These are phyloP conservation scores for Coemansia sp. DNA, from an alignment of 192 early-diverging fungal genomes.

Conservation along the genomic window DNA sequence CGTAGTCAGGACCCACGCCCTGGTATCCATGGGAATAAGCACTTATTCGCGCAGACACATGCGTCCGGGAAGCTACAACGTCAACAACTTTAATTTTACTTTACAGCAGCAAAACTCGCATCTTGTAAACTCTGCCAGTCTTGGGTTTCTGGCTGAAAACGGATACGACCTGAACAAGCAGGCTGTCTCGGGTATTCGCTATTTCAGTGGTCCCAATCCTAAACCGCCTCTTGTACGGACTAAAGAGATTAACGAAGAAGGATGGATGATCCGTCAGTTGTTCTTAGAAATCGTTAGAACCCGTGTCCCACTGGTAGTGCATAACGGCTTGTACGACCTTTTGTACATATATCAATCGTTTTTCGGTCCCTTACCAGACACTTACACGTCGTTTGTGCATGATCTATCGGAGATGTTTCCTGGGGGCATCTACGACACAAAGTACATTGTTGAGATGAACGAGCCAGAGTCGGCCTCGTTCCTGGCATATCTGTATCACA, in stretches of 20 bases:
- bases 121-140: conserved; percentile 67
- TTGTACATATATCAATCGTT: conserved; percentile 93
- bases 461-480: conserved; percentile 31
- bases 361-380: conserved; percentile 74
- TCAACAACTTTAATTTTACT: conserved; percentile 57
- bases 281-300: conserved; percentile 57
- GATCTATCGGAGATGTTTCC: conserved; percentile 83
- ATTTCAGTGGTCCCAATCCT: conserved; percentile 60
- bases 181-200: conserved; percentile 79
- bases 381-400: conserved; percentile 69
- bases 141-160: conserved; percentile 80
- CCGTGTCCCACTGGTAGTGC: conserved; percentile 75
- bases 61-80: conserved; percentile 63
- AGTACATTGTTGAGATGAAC: conserved; percentile 66
- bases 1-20: conserved; percentile 72
- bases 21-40: conserved; percentile 83
- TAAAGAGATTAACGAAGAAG: conserved; percentile 34
- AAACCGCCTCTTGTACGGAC: conserved; percentile 33
- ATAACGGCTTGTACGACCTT: conserved; percentile 94
- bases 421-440: conserved; percentile 92
- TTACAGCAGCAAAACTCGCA: conserved; percentile 63
- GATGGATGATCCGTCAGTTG: conserved; percentile 58
- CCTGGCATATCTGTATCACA: conserved; percentile 49
- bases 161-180: conserved; percentile 85
- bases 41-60: conserved; percentile 29